These are phyloP conservation scores for Malbranchea cinnamomea DNA, from an alignment of 2,329 filamentous ascomycete genomes.

Conservation along the genomic window DNA sequence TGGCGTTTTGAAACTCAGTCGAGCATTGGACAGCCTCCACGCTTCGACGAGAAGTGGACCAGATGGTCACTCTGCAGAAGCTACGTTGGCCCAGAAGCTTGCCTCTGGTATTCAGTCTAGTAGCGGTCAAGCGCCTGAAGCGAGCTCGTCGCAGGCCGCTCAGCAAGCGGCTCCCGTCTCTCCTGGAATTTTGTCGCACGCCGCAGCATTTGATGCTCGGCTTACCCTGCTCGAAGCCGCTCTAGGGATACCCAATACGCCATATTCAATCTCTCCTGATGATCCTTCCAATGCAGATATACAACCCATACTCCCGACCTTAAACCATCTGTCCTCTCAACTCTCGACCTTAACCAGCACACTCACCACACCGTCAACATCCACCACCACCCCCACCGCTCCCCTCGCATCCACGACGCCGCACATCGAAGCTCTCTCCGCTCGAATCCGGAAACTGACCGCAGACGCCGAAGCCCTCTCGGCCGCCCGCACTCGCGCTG, in stretches of 20 bases:
- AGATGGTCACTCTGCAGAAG: constrained; percentile 20
- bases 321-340: constrained; percentile 68
- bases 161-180: constrained; percentile 10
- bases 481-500: constrained; percentile 27
- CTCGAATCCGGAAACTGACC: constrained; percentile 29
- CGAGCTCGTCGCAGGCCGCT: not conserved
- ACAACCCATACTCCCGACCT: constrained; percentile 62
- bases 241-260: constrained; percentile 60
- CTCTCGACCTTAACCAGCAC: constrained; percentile 52
- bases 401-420: constrained; percentile 22
- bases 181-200: constrained; percentile 52
- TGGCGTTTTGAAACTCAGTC: constrained; percentile 53
- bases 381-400: constrained; percentile 11
- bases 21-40: constrained; percentile 52
- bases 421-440: constrained; percentile 29
- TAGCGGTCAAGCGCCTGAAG: constrained; percentile 1
- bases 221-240: constrained; percentile 64
- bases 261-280: constrained; percentile 36
- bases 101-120: constrained; percentile 8
- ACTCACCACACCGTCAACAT: constrained; percentile 16
- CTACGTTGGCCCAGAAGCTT: constrained; percentile 21
- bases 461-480: constrained; percentile 30
- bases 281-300: constrained; percentile 35
- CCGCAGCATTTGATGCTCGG: constrained; percentile 75
- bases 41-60: constrained; percentile 16